A percentile compares a stretch with the other conserved stretches of the same genome.
phyloP scores from a whole-genome alignment of 2,329 filamentous ascomycete genomes.

The Pseudopithomyces chartarum region DNA sequence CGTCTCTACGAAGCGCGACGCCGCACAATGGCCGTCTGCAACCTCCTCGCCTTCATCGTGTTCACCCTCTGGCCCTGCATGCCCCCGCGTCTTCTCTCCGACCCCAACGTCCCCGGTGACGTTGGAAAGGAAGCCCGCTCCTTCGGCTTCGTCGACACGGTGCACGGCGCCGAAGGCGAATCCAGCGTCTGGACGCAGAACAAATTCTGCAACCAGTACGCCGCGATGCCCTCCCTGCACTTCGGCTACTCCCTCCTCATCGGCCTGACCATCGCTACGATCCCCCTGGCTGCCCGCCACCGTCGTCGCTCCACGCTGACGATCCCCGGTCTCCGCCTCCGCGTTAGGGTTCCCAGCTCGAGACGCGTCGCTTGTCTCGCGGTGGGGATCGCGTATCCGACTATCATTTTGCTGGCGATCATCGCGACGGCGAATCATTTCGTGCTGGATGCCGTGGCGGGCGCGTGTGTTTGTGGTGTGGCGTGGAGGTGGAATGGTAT shows the following conservation, averaged over 20 bases:
- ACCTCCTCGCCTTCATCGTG: conserved; percentile 62
- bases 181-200: conserved; percentile 75
- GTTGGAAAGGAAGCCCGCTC: conserved; percentile 64
- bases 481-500: conserved; percentile 63
- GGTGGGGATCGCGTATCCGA: conserved; percentile 67
- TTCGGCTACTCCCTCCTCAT: conserved; percentile 78
- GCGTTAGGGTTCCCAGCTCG: conserved; percentile 52
- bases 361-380: conserved; percentile 56
- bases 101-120: conserved; percentile 57
- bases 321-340: conserved; percentile 33
- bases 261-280: conserved; percentile 69
- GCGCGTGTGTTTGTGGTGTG: conserved; percentile 66
- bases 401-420: conserved; percentile 69
- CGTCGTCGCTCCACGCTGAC: conserved; percentile 46
- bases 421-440: conserved; percentile 75
- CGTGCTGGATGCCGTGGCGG: conserved; percentile 72
- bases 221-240: conserved; percentile 77
- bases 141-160: conserved; percentile 64
- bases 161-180: conserved; percentile 62
- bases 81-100: conserved; percentile 62
- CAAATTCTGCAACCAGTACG: conserved; percentile 76
- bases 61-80: conserved; percentile 60
- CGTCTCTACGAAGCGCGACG: conserved; percentile 61
- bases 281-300: conserved; percentile 64
- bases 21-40: conserved; percentile 63